Base-by-base conservation (phyloP, 2,329 filamentous ascomycete genomes). In the Sclerotinia sclerotiorum region DNA sequence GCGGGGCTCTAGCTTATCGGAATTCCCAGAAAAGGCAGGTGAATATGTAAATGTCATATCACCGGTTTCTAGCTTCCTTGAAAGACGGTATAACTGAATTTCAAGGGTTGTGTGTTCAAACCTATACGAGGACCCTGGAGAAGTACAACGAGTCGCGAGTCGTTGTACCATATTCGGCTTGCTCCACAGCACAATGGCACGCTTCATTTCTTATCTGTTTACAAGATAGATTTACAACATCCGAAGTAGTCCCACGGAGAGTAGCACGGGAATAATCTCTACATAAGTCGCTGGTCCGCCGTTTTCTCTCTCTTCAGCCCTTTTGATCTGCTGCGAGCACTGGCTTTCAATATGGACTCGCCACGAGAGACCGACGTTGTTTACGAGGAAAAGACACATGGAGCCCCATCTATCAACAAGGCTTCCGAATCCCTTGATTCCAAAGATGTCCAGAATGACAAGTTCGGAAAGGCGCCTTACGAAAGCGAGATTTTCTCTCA, bases 301-400 rank as follows among this genome's bases (percentile, higher is more conserved):
- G 3, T 8, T 13, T 17, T 10, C 17, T 19, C 21, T 13, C 24
- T 29, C 19, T 32, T n/a, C 46, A 62, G 49, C 35, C 62, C 51
- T 54, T 39, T 48, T 62, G 13, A 19, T 54, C 49, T 27, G 57
- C 32, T 67, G 56, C 29, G 27, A 67, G 62, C 48, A 46, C 39
- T 46, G 35, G 46, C 21, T 27, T 55, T 32, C 56, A 54, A 13
- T 8, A 68, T 68, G 66, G 60, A 49, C 32, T 56, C 58, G 29
- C 24, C 49, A 57, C 66, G 32, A 44, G 66, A 68, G 27, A 42
- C n/a, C 15, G 52, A 49, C 44, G 32, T 65, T 39, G 42, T 32
- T 21, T 65, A 64, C 29, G 51, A 57, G 44, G 66, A 68, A 29
- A 68, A 68, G 60, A 46, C 49, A n/a, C 66, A 42, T 56, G 49